Base-by-base conservation (phyloP, 768 basidiomycete genomes). In the Trametes cingulata region DNA sequence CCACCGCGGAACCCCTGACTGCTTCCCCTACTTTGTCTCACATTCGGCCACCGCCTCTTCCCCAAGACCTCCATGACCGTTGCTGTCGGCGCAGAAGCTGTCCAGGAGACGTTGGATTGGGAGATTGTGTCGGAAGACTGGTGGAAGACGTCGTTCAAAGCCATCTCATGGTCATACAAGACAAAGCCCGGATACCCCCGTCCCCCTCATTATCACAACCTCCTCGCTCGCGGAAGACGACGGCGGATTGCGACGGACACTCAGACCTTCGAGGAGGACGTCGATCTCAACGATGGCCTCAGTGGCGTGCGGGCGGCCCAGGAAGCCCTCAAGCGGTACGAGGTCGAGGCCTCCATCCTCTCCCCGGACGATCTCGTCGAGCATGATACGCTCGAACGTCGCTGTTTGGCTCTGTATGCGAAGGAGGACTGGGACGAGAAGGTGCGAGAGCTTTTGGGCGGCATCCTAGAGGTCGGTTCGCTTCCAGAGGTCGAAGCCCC, bases 401-500 rank as follows among this genome's bases (percentile, higher is more conserved):
- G 47, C 39, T 57, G 19, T 8, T 10, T 57, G 25, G 37, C 46
- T 6, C 2, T 25, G 20, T 63, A 66, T 6, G 73, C 67, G 48
- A 78, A 72, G 65, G 68, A 77, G 60, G 71, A 64, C 35, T 85
- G 82, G 82, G 68, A 76, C 19, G 70, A 74, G 22, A 68, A 77
- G 37, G 72, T 79, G 41, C 74, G 75, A 60, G 76, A 74, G 63
- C 69, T 84, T 12, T 37, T 78, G 33, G 75, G 75, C 41, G 72
- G 56, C 61, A 61, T 68, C 17, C 59, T 67, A 42, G 50, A 60
- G 46, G 64, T 52, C 6, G 42, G 59, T 4, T 19, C 59, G 27
- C 45, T 62, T 20, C 56, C 60, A 0, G 58, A 64, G 27, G 63
- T 65, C 35, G 65, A 68, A 25, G 45, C 59, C 12, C 56, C 58